Percentiles rank a stretch among this genome's conserved stretches.
phyloP scores from a whole-genome alignment of 1,284 basidiomycete species.

The Ganoderma sinense region DNA sequence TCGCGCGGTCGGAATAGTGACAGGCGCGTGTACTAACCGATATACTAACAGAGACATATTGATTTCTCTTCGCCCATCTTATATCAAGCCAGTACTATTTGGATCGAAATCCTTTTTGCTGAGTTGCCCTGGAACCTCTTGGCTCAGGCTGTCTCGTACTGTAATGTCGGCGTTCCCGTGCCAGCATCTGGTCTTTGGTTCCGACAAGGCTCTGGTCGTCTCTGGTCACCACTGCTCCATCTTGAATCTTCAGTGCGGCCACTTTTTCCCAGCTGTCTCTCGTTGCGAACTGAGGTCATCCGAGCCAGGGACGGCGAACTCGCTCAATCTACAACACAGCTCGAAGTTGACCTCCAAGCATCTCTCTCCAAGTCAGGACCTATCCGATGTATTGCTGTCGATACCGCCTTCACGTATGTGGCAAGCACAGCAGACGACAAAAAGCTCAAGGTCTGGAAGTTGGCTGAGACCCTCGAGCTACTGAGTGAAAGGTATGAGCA shows the following conservation, averaged over 20 bases:
- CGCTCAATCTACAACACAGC: conserved; percentile 51
- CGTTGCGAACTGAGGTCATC: conserved; percentile 20
- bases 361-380: conserved; percentile 57
- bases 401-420: conserved; percentile 55
- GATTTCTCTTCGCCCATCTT: no score
- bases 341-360: conserved; percentile 43
- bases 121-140: background rate
- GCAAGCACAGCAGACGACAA: conserved; percentile 84
- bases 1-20: conserved; percentile 38
- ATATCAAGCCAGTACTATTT: no score
- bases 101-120: no score
- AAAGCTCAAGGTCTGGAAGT: conserved; percentile 74
- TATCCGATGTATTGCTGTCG: conserved; percentile 68
- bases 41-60: conserved; percentile 14
- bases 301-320: conserved; percentile 60
- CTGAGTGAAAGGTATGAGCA: conserved; percentile 66
- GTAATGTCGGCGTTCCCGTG: conserved; percentile 22
- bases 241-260: conserved; percentile 24
- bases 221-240: conserved; percentile 26
- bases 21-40: conserved; percentile 16
- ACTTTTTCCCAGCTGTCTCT: background rate
- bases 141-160: background rate
- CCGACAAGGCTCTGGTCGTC: conserved; percentile 15
- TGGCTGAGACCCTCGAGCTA: conserved; percentile 58
- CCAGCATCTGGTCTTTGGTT: conserved; percentile 18